Base-by-base conservation (phyloP, 345 rosid species). In the Murraya paniculata region DNA sequence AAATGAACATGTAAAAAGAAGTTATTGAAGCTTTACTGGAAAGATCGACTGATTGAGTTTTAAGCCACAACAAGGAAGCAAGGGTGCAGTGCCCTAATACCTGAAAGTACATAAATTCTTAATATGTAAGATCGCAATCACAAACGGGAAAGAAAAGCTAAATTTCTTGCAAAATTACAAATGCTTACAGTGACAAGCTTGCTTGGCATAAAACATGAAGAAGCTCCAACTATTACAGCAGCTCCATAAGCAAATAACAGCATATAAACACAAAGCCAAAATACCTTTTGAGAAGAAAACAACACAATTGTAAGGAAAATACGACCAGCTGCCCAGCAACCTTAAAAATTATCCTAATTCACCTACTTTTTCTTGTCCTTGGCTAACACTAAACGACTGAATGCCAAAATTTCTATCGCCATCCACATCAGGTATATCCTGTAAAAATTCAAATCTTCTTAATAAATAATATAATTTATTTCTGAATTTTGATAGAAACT, bases 361-460 rank as follows among this genome's bases (percentile, higher is more conserved):
- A 64, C 82, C 61, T 28, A 80, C 85, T 68, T 79, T 80, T 76
- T 80, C 60, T 77, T 65, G 78, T 19, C 88, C 85, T 25, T 82
- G 58, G 24, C 66, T 75, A 33, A 80, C 75, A 24, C 78, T 78
- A 53, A 82, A 57, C 1, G 88, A 74, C 6, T 64, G 82, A 50
- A 86, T 82, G 4, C 89, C 85, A 22, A 74, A 81, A n/a, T 77
- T 45, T 57, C 59, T 74, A 61, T 86, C 85, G 3, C 89, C 86
- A 5, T 84, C 81, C 21, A 82, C 81, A 60, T 86, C 89, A 41
- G 87, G 87, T 30, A 84, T 82, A 66, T 86, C 89, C 87, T 86
- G 68, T 67, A 35, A 39, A 33, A 6, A 14, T 2, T 45, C 21
- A 66, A 45, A 39, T 67, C 16, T 16, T 53, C 57, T 45, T 45